Percentiles rank a stretch among this genome's conserved stretches.
Evolutionary conservation across 2,329 filamentous ascomycete genomes (phyloP).

Genomic region (Apiospora pterosperma): DNA sequence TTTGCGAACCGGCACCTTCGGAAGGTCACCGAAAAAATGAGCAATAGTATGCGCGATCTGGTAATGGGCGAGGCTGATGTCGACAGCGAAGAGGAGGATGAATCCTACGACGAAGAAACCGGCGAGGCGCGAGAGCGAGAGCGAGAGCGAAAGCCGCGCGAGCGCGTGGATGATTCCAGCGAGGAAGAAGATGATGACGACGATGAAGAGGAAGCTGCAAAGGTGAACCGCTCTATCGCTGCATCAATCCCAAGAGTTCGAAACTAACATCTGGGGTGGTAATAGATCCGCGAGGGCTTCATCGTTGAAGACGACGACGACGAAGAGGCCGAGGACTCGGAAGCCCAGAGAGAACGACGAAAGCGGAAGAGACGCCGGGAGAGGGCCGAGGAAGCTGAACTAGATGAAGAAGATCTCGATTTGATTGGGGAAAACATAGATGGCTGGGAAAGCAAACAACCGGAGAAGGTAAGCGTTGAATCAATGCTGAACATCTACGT

Average conservation of each 20-base stretch:
- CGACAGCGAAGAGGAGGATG: slow-evolving; percentile 81
- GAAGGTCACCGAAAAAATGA: slow-evolving; percentile 45
- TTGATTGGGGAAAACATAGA: slow-evolving; percentile 83
- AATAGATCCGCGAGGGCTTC: slow-evolving; percentile 85
- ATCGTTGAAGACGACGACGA: slow-evolving; percentile 86
- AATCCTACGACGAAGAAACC: slow-evolving; percentile 74
- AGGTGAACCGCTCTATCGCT: slow-evolving; percentile 44
- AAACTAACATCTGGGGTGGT: not conserved
- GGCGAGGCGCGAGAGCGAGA: slow-evolving; percentile 44
- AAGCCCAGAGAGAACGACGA: slow-evolving; percentile 60
- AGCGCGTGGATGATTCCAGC: slow-evolving; percentile 72
- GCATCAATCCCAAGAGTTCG: not conserved
- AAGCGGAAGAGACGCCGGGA: slow-evolving; percentile 74
- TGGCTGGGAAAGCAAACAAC: slow-evolving; percentile 63
- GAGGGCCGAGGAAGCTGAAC: slow-evolving; percentile 78
- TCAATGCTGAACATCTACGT: not conserved
- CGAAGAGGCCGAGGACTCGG: slow-evolving; percentile 59
- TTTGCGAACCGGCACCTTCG: not conserved
- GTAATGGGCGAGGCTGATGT: slow-evolving; percentile 84
- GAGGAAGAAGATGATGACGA: slow-evolving; percentile 93
- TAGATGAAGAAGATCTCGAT: slow-evolving; percentile 95
- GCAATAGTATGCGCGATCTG: slow-evolving; percentile 66
- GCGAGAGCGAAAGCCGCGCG: slow-evolving; percentile 28
- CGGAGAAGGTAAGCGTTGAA: slow-evolving; percentile 60
- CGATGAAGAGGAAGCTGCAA: slow-evolving; percentile 78